Evolutionary conservation across 768 basidiomycete genomes (phyloP).

Genomic region (Pleurotus platypus): DNA sequence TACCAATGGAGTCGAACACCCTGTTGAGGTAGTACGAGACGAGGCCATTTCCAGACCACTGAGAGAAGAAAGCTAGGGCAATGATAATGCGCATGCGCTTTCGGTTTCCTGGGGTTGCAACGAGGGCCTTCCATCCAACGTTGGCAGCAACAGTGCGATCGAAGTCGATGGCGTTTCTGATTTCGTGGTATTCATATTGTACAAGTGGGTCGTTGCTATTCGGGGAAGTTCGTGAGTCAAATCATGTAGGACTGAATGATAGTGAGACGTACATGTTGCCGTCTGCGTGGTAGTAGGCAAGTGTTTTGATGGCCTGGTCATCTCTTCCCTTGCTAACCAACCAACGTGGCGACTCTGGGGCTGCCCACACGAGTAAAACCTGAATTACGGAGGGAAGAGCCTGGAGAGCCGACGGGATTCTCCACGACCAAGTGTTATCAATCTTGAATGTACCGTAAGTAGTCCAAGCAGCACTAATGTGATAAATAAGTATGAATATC

Average conservation of each 20-base stretch:
- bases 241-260: background rate
- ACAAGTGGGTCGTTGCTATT: slow-evolving; percentile 50
- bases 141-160: slow-evolving; percentile 22
- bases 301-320: slow-evolving; percentile 41
- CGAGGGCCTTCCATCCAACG: slow-evolving; percentile 40
- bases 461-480: slow-evolving; percentile 66
- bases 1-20: slow-evolving; percentile 47
- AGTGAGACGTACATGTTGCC: slow-evolving; percentile 30
- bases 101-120: slow-evolving; percentile 49
- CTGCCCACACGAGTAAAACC: slow-evolving; percentile 30
- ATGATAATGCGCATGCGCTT: slow-evolving; percentile 53
- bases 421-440: slow-evolving; percentile 57
- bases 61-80: slow-evolving; percentile 56
- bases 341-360: slow-evolving; percentile 34
- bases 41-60: slow-evolving; percentile 33
- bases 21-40: slow-evolving; percentile 58
- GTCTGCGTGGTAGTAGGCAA: slow-evolving; percentile 56
- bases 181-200: slow-evolving; percentile 45
- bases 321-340: slow-evolving; percentile 27
- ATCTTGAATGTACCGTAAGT: slow-evolving; percentile 80
- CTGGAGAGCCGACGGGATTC: slow-evolving; percentile 33
- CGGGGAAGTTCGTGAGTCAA: slow-evolving; percentile 17
- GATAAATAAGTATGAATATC: background rate
- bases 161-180: slow-evolving; percentile 51
- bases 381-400: slow-evolving; percentile 29